Evolutionary conservation across 1,284 basidiomycete genomes (phyloP), one percentile per base, ranked within the genome.

Genomic region (Pyrrhoderma lamaoense): DNA sequence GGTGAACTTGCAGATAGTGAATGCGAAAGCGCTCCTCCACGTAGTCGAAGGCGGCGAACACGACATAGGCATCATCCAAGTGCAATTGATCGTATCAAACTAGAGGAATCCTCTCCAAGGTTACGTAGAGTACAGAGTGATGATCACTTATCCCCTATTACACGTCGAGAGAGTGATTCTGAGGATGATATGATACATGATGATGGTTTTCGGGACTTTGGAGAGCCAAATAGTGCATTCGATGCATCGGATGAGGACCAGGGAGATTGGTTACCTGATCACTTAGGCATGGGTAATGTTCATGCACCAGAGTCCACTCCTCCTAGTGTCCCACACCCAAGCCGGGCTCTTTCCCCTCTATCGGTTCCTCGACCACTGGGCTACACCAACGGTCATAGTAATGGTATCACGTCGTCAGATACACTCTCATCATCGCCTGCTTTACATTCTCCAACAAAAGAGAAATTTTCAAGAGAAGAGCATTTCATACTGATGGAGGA

Each of bases 401-500:
- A 40, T 40, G 16, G 21, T 22, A 40, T 40, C n/a, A 4, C n/a
- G 21, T 22, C 42, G 11, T 31, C 27, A 31, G 27, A 31, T 5
- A 31, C 27, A 31, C 27, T 52, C 37, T 8, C 34, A 49, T 38
- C 49, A 44, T 31, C 13, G 31, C 14, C 45, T 40, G 50, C 27
- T 22, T 14, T 18, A 5, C 38, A 40, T 14, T 16, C 23, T 14
- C 39, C 44, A 1, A 13, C 42, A 18, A 43, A 53, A 13, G 52
- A 49, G 23, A 27, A 39, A 21, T 51, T 51, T 27, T 81, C 89
- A 13, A 82, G 94, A 14, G 93, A 96, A 67, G 93, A 97, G 65
- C 88, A 98, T 64, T 99, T 99, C 67, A 93, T 99, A 60, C 77
- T 99, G 57, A 95, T 99, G 91, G 95, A 99, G 68, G 96, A 99